Percentiles rank a stretch among this genome's conserved stretches.
phyloP scores from a whole-genome alignment of 768 basidiomycete genomes.

The Mycena galericulata region DNA sequence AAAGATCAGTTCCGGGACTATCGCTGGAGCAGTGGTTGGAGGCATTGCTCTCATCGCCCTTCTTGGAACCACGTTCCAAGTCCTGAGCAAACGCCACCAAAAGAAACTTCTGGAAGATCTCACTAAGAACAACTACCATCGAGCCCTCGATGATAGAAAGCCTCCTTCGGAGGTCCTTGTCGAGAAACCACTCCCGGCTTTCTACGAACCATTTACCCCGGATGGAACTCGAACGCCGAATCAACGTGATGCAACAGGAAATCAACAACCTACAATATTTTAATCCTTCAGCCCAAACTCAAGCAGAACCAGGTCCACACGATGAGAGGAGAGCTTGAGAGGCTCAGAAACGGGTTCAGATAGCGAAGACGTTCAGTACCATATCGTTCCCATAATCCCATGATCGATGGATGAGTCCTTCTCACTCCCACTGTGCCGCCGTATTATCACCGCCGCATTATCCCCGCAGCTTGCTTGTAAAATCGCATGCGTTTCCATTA shows the following conservation, averaged over 20 bases:
- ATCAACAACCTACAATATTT: conserved; percentile 1
- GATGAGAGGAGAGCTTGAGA: conserved; percentile 13
- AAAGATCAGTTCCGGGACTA: conserved; percentile 5
- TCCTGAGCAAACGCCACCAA: not conserved
- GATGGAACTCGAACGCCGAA: conserved; percentile 10
- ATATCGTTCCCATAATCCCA: no score
- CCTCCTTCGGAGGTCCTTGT: not conserved
- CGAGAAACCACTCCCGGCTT: conserved; percentile 20
- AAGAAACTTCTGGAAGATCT: conserved; percentile 9
- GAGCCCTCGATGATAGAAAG: not conserved
- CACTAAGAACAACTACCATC: conserved; percentile 3
- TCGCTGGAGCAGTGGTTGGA: conserved; percentile 12
- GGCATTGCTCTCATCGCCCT: conserved; percentile 9
- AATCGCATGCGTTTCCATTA: no score
- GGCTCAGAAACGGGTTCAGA: not conserved
- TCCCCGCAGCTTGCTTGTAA: no score
- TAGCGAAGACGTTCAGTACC: not conserved
- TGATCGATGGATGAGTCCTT: no score
- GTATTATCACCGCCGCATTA: not conserved
- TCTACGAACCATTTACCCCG: conserved; percentile 2
- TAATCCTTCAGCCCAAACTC: not conserved
- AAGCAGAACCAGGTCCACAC: conserved; percentile 11
- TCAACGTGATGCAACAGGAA: conserved; percentile 8
- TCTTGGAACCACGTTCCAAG: not conserved
- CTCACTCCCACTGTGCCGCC: not conserved